Evolutionary conservation across 2,329 filamentous ascomycete genomes (phyloP).

Genomic region (Didymosphaeria variabile): DNA sequence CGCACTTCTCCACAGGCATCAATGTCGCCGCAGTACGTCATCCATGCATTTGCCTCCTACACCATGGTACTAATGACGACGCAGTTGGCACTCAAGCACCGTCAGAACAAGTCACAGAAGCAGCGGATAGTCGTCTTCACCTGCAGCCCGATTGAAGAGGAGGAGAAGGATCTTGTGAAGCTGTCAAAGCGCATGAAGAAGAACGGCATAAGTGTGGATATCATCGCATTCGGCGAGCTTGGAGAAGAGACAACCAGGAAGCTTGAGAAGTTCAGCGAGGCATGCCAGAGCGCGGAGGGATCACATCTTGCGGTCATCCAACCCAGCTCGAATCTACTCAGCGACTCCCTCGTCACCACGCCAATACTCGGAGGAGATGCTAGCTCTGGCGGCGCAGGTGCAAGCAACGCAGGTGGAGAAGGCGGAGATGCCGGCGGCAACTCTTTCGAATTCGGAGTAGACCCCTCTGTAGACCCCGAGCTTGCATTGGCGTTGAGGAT

Average conservation of each 20-base stretch:
- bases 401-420: slow-evolving; percentile 58
- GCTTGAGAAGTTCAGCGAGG: slow-evolving; percentile 90
- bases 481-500: slow-evolving; percentile 92
- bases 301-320: slow-evolving; percentile 91
- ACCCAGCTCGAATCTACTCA: slow-evolving; percentile 89
- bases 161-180: slow-evolving; percentile 86
- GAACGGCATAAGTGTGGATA: slow-evolving; percentile 91
- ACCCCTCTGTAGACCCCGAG: slow-evolving; percentile 91
- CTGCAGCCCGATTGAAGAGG: slow-evolving; percentile 90
- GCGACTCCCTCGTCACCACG: slow-evolving; percentile 87
- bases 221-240: slow-evolving; percentile 92
- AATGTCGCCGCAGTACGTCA: slow-evolving; percentile 87
- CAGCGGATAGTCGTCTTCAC: slow-evolving; percentile 97
- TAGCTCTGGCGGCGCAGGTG: slow-evolving; percentile 66
- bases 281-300: slow-evolving; percentile 87
- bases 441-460: slow-evolving; percentile 87
- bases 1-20: slow-evolving; percentile 90
- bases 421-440: slow-evolving; percentile 64
- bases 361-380: slow-evolving; percentile 89
- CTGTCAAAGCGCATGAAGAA: slow-evolving; percentile 99
- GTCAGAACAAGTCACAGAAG: slow-evolving; percentile 95
- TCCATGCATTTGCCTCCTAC: slow-evolving; percentile 83
- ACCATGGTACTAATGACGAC: slow-evolving; percentile 51
- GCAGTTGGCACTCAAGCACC: slow-evolving; percentile 94
- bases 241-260: slow-evolving; percentile 90